Percentiles rank a stretch among this genome's conserved stretches.
These are phyloP conservation scores for Coccinonectria pachysandricola DNA, from an alignment of 2,329 filamentous ascomycete genomes.

Conservation along the genomic window DNA sequence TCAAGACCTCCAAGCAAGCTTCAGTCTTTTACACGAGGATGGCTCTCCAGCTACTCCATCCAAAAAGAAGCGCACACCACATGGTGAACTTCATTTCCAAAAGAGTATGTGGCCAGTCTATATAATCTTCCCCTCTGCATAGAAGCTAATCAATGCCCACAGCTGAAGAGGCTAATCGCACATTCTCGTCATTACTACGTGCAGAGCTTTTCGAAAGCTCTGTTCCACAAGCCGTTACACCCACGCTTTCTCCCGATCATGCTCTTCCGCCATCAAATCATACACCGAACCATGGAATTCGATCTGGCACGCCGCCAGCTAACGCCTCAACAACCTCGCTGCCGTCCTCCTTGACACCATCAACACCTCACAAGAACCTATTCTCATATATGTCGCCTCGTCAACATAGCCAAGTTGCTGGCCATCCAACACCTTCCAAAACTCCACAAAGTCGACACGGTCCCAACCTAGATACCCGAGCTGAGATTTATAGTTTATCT, in stretches of 20 bases:
- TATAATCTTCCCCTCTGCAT: too few relatives aligned
- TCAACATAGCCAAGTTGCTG: conserved; percentile 57
- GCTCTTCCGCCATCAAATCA: conserved; percentile 38
- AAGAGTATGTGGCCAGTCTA: conserved; percentile 75
- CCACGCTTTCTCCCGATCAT: conserved; percentile 51
- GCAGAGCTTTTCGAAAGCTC: conserved; percentile 88
- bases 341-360: conserved; percentile 74
- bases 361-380: conserved; percentile 93
- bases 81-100: conserved; percentile 89
- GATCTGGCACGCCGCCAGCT: conserved; percentile 72
- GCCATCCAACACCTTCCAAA: conserved; percentile 80
- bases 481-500: conserved; percentile 91
- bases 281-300: conserved; percentile 51
- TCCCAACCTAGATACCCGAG: conserved; percentile 77
- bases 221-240: conserved; percentile 68
- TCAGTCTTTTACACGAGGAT: conserved; percentile 83
- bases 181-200: conserved; percentile 77
- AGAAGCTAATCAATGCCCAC: too few relatives aligned
- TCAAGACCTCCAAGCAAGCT: conserved; percentile 87
- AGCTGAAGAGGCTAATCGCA: conserved; percentile 91
- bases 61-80: conserved; percentile 73
- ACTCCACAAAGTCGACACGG: conserved; percentile 83
- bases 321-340: conserved; percentile 49
- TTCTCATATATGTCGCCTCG: conserved; percentile 81
- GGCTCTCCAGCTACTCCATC: conserved; percentile 87